Evolutionary conservation across 1,284 basidiomycete genomes (phyloP).

Genomic region (Cerrena zonata): DNA sequence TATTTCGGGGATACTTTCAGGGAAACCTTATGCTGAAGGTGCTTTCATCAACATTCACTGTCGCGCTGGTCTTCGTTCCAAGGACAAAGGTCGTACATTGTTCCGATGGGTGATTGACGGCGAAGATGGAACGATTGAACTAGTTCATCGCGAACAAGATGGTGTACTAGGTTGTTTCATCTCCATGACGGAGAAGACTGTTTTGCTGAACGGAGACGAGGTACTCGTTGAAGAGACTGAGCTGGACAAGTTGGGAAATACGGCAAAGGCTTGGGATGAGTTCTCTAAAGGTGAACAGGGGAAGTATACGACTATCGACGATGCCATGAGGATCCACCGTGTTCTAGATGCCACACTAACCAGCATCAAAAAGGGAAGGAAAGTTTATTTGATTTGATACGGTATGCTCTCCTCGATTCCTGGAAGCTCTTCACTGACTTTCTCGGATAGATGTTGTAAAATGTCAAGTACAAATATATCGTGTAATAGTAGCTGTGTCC

Average conservation of each 20-base stretch:
- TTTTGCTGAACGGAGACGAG: constrained; percentile 28
- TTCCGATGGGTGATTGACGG: constrained; percentile 35
- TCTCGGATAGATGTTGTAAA: too few species aligned
- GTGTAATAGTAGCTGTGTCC: too few species aligned
- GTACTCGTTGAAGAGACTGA: constrained; percentile 14
- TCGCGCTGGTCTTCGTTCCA: constrained; percentile 21
- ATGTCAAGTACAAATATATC: too few species aligned
- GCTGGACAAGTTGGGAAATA: constrained; percentile 2
- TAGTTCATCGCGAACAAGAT: constrained; percentile 20
- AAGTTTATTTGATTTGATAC: background rate
- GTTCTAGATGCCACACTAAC: background rate
- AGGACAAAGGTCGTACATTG: constrained; percentile 12
- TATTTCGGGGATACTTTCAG: constrained; percentile 17
- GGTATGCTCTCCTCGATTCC: too few species aligned
- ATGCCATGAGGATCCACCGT: constrained; percentile 15
- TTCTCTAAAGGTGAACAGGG: constrained; percentile 33
- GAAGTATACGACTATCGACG: constrained; percentile 26
- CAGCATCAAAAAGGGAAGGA: background rate
- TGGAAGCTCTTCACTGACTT: too few species aligned
- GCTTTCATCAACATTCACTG: constrained; percentile 24
- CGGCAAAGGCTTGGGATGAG: constrained; percentile 22
- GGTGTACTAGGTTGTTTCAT: constrained; percentile 13
- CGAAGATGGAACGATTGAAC: constrained; percentile 28
- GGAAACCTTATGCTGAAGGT: constrained; percentile 21
- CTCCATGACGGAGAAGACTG: constrained; percentile 16